These are phyloP conservation scores for Lyophyllum decastes DNA, from an alignment of 768 basidiomycete genomes.

Conservation along the genomic window DNA sequence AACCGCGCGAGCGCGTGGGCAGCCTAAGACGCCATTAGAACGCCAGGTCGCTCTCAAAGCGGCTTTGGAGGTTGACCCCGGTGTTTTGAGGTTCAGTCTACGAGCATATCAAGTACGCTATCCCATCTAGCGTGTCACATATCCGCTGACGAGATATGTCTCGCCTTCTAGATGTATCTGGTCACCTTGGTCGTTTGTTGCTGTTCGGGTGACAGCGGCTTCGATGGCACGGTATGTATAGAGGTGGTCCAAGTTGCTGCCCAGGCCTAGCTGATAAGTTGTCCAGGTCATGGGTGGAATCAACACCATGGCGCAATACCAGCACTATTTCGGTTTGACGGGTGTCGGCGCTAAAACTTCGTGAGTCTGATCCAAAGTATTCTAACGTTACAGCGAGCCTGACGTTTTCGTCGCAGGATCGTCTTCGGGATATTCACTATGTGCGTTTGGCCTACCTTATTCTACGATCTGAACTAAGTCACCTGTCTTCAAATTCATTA, in stretches of 20 bases:
- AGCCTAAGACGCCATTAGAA: conserved; percentile 36
- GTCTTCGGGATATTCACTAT: conserved; percentile 58
- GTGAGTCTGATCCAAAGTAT: conserved; percentile 19
- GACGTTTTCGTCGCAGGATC: conserved; percentile 29
- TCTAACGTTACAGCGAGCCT: neutral
- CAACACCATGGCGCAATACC: conserved; percentile 51
- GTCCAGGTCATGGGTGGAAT: conserved; percentile 52
- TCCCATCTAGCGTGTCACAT: neutral
- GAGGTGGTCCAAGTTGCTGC: neutral
- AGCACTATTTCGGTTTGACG: conserved; percentile 45
- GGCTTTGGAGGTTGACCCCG: conserved; percentile 44
- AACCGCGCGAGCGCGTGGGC: conserved; percentile 2
- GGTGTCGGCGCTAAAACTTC: conserved; percentile 45
- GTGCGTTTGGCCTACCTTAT: conserved; percentile 24
- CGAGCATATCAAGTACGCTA: conserved; percentile 37
- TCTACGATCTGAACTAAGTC: neutral
- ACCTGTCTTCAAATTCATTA: conserved; percentile 10
- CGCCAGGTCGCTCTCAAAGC: conserved; percentile 39
- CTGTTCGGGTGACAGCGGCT: conserved; percentile 54
- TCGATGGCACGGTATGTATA: conserved; percentile 49
- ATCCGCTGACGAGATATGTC: neutral
- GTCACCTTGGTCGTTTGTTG: conserved; percentile 48
- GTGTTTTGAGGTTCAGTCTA: conserved; percentile 35
- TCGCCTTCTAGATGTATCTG: conserved; percentile 38
- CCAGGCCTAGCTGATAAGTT: neutral